Base-by-base conservation (phyloP, 305 asterid species). In the Fraxinus ornus region DNA sequence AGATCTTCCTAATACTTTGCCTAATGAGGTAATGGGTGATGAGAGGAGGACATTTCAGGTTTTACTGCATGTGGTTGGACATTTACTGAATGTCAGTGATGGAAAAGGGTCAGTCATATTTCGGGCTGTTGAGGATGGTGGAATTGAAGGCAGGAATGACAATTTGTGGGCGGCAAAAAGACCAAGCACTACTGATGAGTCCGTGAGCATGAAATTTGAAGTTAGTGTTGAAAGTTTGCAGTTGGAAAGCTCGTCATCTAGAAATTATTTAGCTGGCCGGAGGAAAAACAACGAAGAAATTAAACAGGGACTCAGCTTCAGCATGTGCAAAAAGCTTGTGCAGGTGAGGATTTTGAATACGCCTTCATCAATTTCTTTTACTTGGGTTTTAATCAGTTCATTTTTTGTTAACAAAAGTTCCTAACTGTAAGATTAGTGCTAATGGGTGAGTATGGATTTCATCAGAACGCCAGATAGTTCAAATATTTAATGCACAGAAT, bases 41-140 rank as follows among this genome's bases (percentile, higher is more conserved):
- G 99, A 96, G 88, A 89, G 94, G 80, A 87, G 99, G 78, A 89
- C 93, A 66, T 91, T 94, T 84, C 98, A 94, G 90, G 97, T 94
- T 15, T 74, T 96, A 81, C 81, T 96, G 85, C 97, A 96, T 90
- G 89, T 96, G 93, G 93, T 96, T 10, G 93, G 99, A 76, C 91
- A 84, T 88, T 86, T 93, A 30, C 85, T 96, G 82, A 89, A 86
- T 79, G 89, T 88, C 68, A 88, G 89, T 83, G 86, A 79, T 66
- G 91, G 87, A 75, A 87, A 91, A 52, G 97, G 97, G 94, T 83
- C 36, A 86, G 88, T 84, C 85, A 88, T 66, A 89, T 89, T 89
- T 91, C 83, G 82, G 93, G 88, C 75, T 87, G 85, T 87, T 89
- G 85, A 79, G 85, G 86, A 78, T 89, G 98, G 97, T 93, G 87